These are phyloP conservation scores for Juncus effusus DNA, from an alignment of 176 grass and related monocot genomes.

Conservation along the genomic window DNA sequence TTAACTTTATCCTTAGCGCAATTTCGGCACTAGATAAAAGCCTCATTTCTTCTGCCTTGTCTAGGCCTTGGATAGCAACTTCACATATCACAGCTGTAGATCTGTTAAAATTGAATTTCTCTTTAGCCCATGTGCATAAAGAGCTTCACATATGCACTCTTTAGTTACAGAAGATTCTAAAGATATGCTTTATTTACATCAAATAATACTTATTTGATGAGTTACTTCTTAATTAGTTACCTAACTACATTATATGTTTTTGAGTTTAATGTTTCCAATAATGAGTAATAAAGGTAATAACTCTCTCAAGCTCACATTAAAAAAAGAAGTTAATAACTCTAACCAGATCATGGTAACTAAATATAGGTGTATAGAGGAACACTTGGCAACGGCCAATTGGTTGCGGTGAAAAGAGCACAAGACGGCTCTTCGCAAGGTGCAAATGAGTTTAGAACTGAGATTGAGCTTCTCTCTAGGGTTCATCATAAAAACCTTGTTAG, in stretches of 20 bases:
- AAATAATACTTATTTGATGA: background rate
- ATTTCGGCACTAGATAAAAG: too few species aligned
- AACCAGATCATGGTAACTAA: background rate
- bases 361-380: constrained; percentile 64
- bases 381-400: constrained; percentile 49
- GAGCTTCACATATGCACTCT: too few species aligned
- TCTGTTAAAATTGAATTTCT: too few species aligned
- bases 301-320: too few species aligned
- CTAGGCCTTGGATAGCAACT: too few species aligned
- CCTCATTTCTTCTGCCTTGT: too few species aligned
- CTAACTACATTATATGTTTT: background rate
- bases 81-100: too few species aligned
- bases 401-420: constrained; percentile 69
- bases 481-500: constrained; percentile 83
- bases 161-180: too few species aligned
- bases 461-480: constrained; percentile 70
- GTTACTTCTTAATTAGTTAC: too few species aligned
- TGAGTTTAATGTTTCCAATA: background rate
- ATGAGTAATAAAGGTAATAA: background rate
- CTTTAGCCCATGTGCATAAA: too few species aligned
- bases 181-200: too few species aligned
- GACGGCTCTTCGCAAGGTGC: constrained; percentile 60
- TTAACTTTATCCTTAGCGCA: too few species aligned
- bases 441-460: constrained; percentile 69
- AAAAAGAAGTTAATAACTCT: background rate